Percentiles rank a stretch among this genome's conserved stretches.
phyloP scores from a whole-genome alignment of 169 alveolate genomes.

The Eimeria brunetti region DNA sequence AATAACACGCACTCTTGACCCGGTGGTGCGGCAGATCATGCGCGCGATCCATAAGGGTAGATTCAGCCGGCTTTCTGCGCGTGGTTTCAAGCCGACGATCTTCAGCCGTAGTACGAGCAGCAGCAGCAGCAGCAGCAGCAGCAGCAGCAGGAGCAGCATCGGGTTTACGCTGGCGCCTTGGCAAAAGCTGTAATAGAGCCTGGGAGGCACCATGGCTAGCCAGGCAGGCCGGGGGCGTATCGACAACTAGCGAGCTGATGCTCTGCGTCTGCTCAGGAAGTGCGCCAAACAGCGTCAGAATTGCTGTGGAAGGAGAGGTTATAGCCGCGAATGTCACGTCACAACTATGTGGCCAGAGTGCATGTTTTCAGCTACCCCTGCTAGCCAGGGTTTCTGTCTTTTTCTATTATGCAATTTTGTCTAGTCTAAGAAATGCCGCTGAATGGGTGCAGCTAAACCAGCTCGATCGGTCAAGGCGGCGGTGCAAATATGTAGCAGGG shows the following conservation, averaged over 20 bases:
- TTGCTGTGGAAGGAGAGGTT: not conserved
- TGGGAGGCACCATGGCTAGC: no score
- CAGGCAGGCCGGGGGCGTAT: no score
- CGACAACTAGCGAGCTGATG: no score
- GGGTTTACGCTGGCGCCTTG: not conserved
- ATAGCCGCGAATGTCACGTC: not conserved
- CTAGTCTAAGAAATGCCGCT: not conserved
- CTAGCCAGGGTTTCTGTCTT: not conserved
- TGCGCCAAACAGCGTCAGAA: not conserved
- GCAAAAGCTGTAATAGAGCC: not conserved
- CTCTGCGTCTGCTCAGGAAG: not conserved
- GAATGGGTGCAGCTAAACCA: not conserved
- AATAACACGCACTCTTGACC: not conserved
- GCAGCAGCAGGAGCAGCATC: no score
- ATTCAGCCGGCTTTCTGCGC: not conserved
- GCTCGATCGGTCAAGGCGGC: not conserved
- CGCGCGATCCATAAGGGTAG: not conserved
- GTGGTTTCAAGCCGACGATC: not conserved
- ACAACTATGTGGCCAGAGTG: not conserved
- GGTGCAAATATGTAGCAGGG: not conserved
- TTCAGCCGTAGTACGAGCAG: not conserved
- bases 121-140: no score
- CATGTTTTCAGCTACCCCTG: not conserved
- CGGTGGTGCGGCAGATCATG: not conserved
- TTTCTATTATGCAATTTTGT: not conserved